These are phyloP conservation scores for Phialocephala sp. DNA, from an alignment of 2,329 filamentous ascomycete genomes.

Conservation along the genomic window DNA sequence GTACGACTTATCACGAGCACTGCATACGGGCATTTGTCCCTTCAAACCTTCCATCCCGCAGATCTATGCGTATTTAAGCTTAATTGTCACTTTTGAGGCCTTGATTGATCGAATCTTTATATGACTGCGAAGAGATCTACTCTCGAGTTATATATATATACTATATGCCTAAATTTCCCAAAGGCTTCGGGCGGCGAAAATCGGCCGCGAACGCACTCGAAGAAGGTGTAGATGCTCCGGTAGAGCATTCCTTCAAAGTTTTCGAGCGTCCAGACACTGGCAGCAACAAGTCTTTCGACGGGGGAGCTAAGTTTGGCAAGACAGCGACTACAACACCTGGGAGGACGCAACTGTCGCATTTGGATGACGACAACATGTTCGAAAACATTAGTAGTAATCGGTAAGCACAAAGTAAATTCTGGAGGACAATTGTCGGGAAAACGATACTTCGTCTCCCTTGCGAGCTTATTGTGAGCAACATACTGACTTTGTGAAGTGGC, in stretches of 20 bases:
- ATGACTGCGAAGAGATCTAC: not conserved
- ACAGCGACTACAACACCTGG: slow-evolving; percentile 19
- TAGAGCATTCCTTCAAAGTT: slow-evolving; percentile 43
- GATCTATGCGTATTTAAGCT: slow-evolving; percentile 6
- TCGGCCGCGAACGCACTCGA: slow-evolving; percentile 42
- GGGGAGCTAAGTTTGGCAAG: slow-evolving; percentile 39
- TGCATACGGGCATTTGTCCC: slow-evolving; percentile 17
- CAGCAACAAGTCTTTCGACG: slow-evolving; percentile 42
- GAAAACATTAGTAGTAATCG: slow-evolving; percentile 42
- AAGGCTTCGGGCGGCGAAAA: slow-evolving; percentile 44
- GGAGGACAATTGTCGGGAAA: not conserved
- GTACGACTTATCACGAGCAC: slow-evolving; percentile 21
- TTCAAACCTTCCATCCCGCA: slow-evolving; percentile 4
- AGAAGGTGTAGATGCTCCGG: slow-evolving; percentile 30
- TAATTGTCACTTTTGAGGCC: not conserved
- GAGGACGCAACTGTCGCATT: slow-evolving; percentile 35
- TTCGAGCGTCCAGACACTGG: slow-evolving; percentile 40
- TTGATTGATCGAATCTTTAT: not conserved
- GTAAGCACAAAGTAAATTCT: slow-evolving; percentile 35
- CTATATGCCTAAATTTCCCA: slow-evolving; percentile 46
- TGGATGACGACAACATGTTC: slow-evolving; percentile 44
- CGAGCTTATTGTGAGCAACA: not conserved
- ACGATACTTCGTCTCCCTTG: not conserved
- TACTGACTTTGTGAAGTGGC: slow-evolving; percentile 40
- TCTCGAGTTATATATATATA: slow-evolving; percentile 19